Conservation (phyloP, 441 rosid genomes). For the Dalechampia spathulata region DNA sequence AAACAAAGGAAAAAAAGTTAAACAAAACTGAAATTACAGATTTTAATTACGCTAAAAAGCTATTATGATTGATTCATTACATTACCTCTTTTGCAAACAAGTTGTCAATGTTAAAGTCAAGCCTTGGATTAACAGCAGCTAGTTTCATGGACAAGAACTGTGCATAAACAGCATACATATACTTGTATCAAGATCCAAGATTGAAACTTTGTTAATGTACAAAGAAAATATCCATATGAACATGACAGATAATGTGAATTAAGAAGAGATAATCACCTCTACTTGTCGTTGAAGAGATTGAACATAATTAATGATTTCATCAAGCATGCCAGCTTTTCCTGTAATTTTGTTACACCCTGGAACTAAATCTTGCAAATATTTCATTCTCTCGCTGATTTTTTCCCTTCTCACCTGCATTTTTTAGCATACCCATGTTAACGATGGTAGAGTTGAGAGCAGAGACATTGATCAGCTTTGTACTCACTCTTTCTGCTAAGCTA, state of each 20-base stretch:
- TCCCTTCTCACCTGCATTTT: conserved; percentile 69
- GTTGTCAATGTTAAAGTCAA: conserved; percentile 42
- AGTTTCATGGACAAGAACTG: conserved; percentile 79
- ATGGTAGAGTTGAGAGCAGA: no score
- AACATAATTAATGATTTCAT: conserved; percentile 83
- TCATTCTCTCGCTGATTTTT: conserved; percentile 88
- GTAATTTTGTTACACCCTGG: conserved; percentile 79
- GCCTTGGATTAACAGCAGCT: conserved; percentile 54
- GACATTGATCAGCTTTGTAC: conserved; percentile 19
- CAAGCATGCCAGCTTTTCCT: conserved; percentile 85
- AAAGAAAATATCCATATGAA: no score
- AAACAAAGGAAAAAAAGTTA: no score
- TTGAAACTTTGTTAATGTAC: no score
- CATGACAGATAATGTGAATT: no score
- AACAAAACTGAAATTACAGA: no score
- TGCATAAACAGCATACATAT: background rate
- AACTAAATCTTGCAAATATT: conserved; percentile 70
- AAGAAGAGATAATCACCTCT: conserved; percentile 48
- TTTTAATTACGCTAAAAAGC: no score
- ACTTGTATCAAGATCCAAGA: no score
- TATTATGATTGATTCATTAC: no score
- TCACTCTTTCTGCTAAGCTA: conserved; percentile 89
- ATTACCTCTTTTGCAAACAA: conserved; percentile 47
- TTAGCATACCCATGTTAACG: background rate
- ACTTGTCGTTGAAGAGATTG: conserved; percentile 75